Percentiles rank a stretch among this genome's conserved stretches.
Conservation (phyloP, 1,284 basidiomycete genomes). For the Pisolithus thermaeus region DNA sequence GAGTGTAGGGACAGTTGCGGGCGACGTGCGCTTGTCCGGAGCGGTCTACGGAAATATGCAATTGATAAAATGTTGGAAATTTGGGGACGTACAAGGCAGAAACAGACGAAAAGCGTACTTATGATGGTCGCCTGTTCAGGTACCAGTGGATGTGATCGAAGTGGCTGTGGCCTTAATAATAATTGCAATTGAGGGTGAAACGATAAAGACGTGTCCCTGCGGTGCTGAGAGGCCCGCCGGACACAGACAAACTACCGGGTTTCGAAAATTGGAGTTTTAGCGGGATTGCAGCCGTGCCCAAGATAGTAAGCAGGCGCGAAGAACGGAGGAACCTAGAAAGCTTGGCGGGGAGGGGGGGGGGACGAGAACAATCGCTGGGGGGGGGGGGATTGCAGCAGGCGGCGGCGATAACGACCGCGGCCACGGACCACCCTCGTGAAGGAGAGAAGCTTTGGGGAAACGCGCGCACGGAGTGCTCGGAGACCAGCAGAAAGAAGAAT, state of each 20-base stretch:
- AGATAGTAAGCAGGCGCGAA: slow-evolving; percentile 30
- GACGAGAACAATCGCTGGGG: not conserved
- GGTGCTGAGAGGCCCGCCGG: slow-evolving; percentile 6
- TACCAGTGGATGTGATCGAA: slow-evolving; percentile 25
- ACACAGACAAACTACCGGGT: not conserved
- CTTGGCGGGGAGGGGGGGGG: not conserved
- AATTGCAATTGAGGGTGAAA: slow-evolving; percentile 22
- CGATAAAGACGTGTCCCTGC: slow-evolving; percentile 11
- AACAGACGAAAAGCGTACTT: slow-evolving; percentile 23
- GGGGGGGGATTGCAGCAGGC: not conserved
- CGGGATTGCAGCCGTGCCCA: slow-evolving; percentile 8
- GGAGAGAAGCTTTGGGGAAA: not conserved
- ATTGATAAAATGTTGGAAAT: slow-evolving; percentile 30
- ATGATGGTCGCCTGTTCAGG: slow-evolving; percentile 25
- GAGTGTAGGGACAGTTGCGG: slow-evolving; percentile 21
- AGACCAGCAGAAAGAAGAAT: no score
- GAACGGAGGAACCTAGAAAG: not conserved
- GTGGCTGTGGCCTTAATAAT: slow-evolving; percentile 23
- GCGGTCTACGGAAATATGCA: slow-evolving; percentile 31
- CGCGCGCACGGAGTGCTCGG: not conserved
- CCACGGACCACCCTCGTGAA: not conserved
- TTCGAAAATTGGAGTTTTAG: not conserved
- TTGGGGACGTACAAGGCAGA: slow-evolving; percentile 28
- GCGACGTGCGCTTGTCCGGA: slow-evolving; percentile 21
- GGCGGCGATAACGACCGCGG: slow-evolving; percentile 5